phyloP scores from a whole-genome alignment of 2,329 filamentous ascomycete species.

The Epichloe baconii region DNA sequence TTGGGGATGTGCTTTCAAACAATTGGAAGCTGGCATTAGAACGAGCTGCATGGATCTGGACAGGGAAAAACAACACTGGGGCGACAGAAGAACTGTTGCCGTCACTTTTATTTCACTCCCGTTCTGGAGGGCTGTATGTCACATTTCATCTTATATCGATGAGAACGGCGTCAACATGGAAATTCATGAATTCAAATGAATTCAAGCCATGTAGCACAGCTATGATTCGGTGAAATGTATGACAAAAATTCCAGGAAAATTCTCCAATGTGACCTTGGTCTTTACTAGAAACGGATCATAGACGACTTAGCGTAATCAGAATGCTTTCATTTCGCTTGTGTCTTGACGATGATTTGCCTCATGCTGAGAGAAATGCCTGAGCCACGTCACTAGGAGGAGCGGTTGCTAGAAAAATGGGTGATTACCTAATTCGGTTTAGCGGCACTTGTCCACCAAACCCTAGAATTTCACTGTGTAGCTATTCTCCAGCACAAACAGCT shows the following conservation, averaged over 20 bases:
- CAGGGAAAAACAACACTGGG: conserved; percentile 19
- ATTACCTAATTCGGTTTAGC: conserved; percentile 30
- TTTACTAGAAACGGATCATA: too few relatives aligned
- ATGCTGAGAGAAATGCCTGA: background rate
- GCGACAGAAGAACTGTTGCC: conserved; percentile 22
- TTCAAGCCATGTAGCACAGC: conserved; percentile 22
- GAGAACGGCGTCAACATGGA: conserved; percentile 56
- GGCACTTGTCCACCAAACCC: conserved; percentile 27
- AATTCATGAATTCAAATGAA: conserved; percentile 36
- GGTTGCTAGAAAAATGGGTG: conserved; percentile 9
- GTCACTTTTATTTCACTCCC: conserved; percentile 35
- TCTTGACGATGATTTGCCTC: background rate
- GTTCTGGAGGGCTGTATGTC: conserved; percentile 52
- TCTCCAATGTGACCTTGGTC: background rate
- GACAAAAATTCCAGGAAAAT: background rate
- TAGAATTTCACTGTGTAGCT: conserved; percentile 28
- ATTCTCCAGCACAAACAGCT: conserved; percentile 27
- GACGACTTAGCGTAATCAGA: background rate
- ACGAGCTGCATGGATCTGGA: conserved; percentile 22
- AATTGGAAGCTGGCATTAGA: conserved; percentile 24
- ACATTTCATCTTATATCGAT: conserved; percentile 41
- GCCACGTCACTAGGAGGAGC: conserved; percentile 1
- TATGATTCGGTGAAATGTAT: conserved; percentile 8
- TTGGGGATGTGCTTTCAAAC: conserved; percentile 14
- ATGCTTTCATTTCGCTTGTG: background rate